Evolutionary conservation across 1,284 basidiomycete species (phyloP).

Genomic region (Thelephora terrestris): DNA sequence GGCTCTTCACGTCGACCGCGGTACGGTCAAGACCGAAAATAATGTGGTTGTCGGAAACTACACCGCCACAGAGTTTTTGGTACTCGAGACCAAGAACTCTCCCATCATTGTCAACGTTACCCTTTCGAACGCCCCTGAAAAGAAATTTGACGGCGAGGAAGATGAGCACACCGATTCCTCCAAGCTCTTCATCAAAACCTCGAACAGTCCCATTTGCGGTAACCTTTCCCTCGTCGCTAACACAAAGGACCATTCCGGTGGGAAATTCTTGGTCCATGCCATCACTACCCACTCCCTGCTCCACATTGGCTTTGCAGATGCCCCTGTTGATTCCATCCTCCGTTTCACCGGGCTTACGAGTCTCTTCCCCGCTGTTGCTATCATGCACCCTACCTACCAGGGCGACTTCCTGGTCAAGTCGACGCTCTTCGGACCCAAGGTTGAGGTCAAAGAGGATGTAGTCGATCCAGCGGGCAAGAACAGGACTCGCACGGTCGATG

Average conservation of each 20-base stretch:
- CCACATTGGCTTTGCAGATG: conserved; percentile 22
- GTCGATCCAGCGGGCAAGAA: conserved; percentile 31
- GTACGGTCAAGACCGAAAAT: conserved; percentile 23
- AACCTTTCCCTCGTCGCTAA: conserved; percentile 20
- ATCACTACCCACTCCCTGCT: conserved; percentile 19
- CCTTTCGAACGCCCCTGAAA: conserved; percentile 22
- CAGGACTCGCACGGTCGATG: conserved; percentile 22
- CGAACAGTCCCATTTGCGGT: conserved; percentile 26
- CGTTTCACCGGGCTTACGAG: conserved; percentile 23
- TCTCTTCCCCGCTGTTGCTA: conserved; percentile 21
- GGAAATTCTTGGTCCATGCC: conserved; percentile 21
- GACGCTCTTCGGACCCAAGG: conserved; percentile 14
- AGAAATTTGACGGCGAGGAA: background rate
- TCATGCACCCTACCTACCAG: conserved; percentile 32
- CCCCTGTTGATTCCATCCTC: conserved; percentile 32
- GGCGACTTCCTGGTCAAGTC: conserved; percentile 28
- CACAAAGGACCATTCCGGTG: conserved; percentile 17
- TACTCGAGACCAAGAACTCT: conserved; percentile 28
- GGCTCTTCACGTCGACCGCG: conserved; percentile 25
- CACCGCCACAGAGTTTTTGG: conserved; percentile 24
- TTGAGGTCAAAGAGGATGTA: conserved; percentile 14
- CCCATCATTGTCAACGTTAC: conserved; percentile 26
- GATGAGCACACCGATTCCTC: conserved; percentile 6
- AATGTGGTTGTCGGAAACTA: conserved; percentile 33
- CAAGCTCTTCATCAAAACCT: conserved; percentile 20